Evolutionary conservation across 495 filamentous ascomycete genomes (phyloP), one percentile per base, ranked within the genome.

Genomic region (Lasiosphaeria hispida): DNA sequence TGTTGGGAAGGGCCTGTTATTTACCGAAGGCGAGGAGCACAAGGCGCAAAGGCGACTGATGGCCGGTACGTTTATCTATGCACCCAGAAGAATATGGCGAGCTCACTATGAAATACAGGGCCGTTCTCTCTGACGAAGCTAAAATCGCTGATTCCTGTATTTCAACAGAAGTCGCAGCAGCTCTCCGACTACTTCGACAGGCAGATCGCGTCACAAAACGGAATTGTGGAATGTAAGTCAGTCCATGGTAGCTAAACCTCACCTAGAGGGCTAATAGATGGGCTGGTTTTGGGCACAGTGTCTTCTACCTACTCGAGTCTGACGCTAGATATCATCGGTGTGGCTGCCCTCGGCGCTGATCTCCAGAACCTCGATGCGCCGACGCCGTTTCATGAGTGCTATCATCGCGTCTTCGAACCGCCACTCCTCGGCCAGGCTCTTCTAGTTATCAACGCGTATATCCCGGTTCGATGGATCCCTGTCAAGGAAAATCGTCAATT

Each of bases 291-390:
- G 7, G 14, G 18, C 9, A 8, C 50, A 53, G 50, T 53, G n/a
- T 14, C 14, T 1, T 23, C 36, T 13, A 40, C 19, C 10, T 61
- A 62, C 35, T 53, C 60, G 0, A 66, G 57, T 17, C 37, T 58
- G 11, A 87, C 87, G 0, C 82, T 91, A 1, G 88, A 91, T 59
- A 85, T 90, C 51, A 89, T 90, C 48, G 86, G 87, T 2, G 69
- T 80, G 3, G 81, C 84, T 0, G 84, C 85, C 3, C 80, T 90
- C 64, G 87, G 86, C 1, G 75, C 82, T 3, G 85, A 90, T 13
- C 88, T 90, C 52, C 64, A 75, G 35, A 78, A 83, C 0, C 60
- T 91, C 10, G 37, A 42, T 5, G 33, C 42, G 7, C 48, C 58
- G 11, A 58, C 52, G 33, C 42, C 36, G 7, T 64, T 64, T 48